Evolutionary conservation across 345 rosid species (phyloP), one percentile per base, ranked within the genome.

Genomic region (Durio zibethinus): DNA sequence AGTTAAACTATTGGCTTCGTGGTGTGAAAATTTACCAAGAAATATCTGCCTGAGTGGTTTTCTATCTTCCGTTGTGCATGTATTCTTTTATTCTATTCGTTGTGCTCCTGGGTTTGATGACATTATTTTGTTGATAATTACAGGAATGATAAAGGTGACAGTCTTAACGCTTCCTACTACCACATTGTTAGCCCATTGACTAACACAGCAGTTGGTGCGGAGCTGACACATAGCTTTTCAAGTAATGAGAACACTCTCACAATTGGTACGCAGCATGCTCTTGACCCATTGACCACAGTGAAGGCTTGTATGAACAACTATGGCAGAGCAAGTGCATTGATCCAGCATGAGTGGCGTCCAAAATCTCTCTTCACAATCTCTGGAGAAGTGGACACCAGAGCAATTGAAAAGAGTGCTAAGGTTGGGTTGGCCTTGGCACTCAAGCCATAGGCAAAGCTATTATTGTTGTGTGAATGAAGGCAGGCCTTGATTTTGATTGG

Each of bases 311-410:
- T 91, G 79, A 93, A 97, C 93, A 89, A 89, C 92, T 89, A 72
- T 66, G 99, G 98, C 60, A 83, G 65, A 75, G 97, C 91, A 4
- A 94, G 91, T 68, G 97, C 99, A 4, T 87, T 97, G 73, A 88
- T 97, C 86, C 99, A 97, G 87, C 98, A 97, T 11, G 91, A 92
- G 76, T 97, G 95, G 95, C 94, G 97, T 76, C 95, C 97, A 7
- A 94, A 88, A 80, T 92, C 99, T 21, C 87, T 91, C 56, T 80
- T 94, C 84, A 94, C 95, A 38, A 78, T 97, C 18, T 97, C 99
- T 0, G 98, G 98, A 27, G 97, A 97, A 80, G 93, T 97, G 16
- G 97, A 97, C 85, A 87, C 99, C 7, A 88, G 83, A 87, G 92
- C 97, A 27, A 84, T 97, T 47, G 99, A 97, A 76, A 97, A 91